Conservation (phyloP, 306 rosid genomes). For the Prunus dulcis region DNA sequence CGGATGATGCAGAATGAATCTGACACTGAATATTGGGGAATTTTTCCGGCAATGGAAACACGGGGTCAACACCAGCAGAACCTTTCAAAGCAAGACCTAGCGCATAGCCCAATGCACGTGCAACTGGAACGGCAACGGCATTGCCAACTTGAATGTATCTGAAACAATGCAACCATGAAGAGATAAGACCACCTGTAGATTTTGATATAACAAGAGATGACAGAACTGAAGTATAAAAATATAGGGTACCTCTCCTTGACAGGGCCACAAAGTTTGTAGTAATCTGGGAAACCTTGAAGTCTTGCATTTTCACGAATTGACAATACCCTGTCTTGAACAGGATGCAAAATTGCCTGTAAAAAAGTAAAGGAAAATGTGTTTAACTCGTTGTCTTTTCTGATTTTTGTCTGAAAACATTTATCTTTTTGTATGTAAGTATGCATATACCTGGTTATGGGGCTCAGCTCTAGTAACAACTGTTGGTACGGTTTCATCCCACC, state of each 20-base stretch:
- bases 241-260: conserved; percentile 54
- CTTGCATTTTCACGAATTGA: conserved; percentile 68
- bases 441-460: conserved; percentile 46
- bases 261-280: conserved; percentile 55
- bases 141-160: conserved; percentile 92
- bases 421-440: background rate
- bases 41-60: conserved; percentile 40
- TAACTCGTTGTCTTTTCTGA: background rate
- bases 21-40: conserved; percentile 35
- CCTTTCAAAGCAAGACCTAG: conserved; percentile 63
- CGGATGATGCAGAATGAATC: conserved; percentile 41
- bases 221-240: background rate
- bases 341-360: conserved; percentile 45
- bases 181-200: no score
- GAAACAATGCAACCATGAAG: background rate
- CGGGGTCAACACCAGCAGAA: conserved; percentile 17
- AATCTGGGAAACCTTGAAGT: conserved; percentile 78
- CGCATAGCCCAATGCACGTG: conserved; percentile 65
- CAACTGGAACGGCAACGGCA: conserved; percentile 88
- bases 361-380: no score
- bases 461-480: conserved; percentile 56
- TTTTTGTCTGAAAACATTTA: background rate
- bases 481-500: conserved; percentile 54
- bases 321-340: conserved; percentile 58
- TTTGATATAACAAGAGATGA: background rate